Base-by-base conservation (phyloP, 2,329 filamentous ascomycete genomes). In the Tolypocladium cylindrosporum region DNA sequence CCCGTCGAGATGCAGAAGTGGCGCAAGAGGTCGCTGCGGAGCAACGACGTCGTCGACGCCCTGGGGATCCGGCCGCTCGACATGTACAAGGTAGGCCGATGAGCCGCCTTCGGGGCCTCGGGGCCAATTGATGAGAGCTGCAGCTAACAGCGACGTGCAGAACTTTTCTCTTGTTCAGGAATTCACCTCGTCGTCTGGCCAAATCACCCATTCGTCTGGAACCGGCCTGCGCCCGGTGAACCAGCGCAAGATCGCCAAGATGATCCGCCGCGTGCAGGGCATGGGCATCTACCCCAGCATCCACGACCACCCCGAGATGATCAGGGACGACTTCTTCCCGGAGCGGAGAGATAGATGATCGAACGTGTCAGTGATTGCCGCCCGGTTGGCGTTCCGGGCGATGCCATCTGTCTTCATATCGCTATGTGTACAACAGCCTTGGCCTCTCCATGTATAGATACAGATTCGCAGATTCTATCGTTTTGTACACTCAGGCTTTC, bases 91-190 rank as follows among this genome's bases (percentile, higher is more conserved):
- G 91, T 95, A 31, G 27, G 27, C 27, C 27, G 27, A 31, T 31
- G 27, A 31, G 27, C 27, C 3, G 27, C 27, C 27, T 31, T 31
- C 27, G 27, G 27, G 27, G 27, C 27, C 27, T 31, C 27, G 27
- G 27, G 50, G 31, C 42, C 36, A 19, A 52, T 36, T 14, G 19
- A 2, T 11, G 48, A 52, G 31, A 21, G 16, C 34, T 31, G 4
- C 31, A 52, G 31, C 48, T 52, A 10, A 52, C 48, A 21, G 19
- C 6, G 27, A 61, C 55, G 13, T 27, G 24, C 67, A 96, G 91
- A 99, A 99, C 75, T 96, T 96, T 72, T 85, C 89, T 42, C 84
- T 99, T 61, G 88, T 97, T 74, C 89, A 89, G 39, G 91, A 97
- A 71, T 97, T 89, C 72, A 88, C 94, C 68, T 91, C 89, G 0